Percentiles rank a stretch among this genome's conserved stretches.
These are phyloP conservation scores for Aquilaria sinensis DNA, from an alignment of 345 rosid genomes.

Conservation along the genomic window DNA sequence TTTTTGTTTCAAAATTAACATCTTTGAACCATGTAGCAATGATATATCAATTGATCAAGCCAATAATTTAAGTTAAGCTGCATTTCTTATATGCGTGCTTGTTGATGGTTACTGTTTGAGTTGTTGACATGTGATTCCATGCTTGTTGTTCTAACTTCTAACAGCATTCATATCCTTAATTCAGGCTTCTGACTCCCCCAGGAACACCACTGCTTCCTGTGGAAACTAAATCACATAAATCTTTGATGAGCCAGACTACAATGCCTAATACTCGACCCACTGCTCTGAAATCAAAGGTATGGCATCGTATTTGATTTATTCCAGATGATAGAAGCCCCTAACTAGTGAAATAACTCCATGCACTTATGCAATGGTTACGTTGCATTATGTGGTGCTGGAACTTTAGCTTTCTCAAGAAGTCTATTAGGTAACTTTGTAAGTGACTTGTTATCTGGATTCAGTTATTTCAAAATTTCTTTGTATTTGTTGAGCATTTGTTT, in stretches of 20 bases:
- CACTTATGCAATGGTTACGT: slow-evolving; percentile 4
- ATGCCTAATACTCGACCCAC: slow-evolving; percentile 44
- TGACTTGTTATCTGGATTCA: neutral
- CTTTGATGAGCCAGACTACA: slow-evolving; percentile 39
- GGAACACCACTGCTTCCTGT: slow-evolving; percentile 66
- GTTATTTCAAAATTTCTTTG: neutral
- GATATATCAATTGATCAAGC: neutral
- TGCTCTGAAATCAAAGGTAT: slow-evolving; percentile 52
- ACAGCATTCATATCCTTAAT: slow-evolving; percentile 10
- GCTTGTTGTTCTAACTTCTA: neutral
- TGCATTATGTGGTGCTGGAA: neutral
- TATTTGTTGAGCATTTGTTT: no score
- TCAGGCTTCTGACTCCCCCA: slow-evolving; percentile 93
- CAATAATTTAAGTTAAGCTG: neutral
- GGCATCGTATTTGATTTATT: slow-evolving; percentile 10
- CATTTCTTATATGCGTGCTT: neutral
- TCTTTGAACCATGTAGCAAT: neutral
- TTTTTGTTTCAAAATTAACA: neutral
- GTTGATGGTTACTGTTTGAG: neutral
- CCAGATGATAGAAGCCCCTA: slow-evolving; percentile 8
- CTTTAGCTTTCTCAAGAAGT: neutral
- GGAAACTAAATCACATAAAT: slow-evolving; percentile 46
- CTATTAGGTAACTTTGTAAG: neutral
- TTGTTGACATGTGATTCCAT: neutral
- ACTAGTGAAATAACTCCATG: slow-evolving; percentile 5